Evolutionary conservation across 345 rosid genomes (phyloP).

Genomic region (Geranium brycei): DNA sequence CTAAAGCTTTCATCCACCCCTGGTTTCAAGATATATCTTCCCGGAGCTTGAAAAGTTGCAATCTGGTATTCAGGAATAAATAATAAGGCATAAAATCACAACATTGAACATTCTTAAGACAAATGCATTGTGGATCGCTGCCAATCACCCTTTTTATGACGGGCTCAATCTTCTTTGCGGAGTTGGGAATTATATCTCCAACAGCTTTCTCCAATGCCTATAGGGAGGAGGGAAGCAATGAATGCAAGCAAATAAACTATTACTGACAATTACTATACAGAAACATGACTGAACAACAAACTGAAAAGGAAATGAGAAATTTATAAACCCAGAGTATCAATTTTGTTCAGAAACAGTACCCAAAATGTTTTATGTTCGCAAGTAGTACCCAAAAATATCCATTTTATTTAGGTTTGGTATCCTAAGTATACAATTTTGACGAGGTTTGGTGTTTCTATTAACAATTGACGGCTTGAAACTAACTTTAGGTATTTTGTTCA

Average conservation of each 20-base stretch:
- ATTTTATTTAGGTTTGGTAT: no score
- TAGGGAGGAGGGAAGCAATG: slow-evolving; percentile 9
- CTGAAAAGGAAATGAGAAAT: background rate
- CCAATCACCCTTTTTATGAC: slow-evolving; percentile 57
- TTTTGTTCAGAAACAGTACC: no score
- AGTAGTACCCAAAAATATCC: no score
- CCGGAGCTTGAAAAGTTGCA: slow-evolving; percentile 68
- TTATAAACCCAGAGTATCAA: background rate
- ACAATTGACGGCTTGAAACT: no score
- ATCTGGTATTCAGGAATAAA: slow-evolving; percentile 33
- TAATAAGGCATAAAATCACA: slow-evolving; percentile 22
- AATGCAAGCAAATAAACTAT: slow-evolving; percentile 1
- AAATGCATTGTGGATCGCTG: slow-evolving; percentile 16
- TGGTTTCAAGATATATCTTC: slow-evolving; percentile 64
- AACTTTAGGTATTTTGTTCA: no score
- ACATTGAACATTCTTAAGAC: slow-evolving; percentile 4
- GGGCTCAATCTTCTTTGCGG: slow-evolving; percentile 56
- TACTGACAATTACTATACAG: slow-evolving; percentile 6
- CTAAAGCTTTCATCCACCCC: slow-evolving; percentile 53
- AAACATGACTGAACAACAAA: slow-evolving; percentile 4
- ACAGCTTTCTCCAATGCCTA: slow-evolving; percentile 81
- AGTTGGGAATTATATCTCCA: slow-evolving; percentile 47
- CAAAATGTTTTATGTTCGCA: no score
- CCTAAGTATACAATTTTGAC: no score
- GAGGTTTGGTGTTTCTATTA: no score